Evolutionary conservation across 2,329 filamentous ascomycete species (phyloP).

Genomic region (Diplodia scrobiculata): DNA sequence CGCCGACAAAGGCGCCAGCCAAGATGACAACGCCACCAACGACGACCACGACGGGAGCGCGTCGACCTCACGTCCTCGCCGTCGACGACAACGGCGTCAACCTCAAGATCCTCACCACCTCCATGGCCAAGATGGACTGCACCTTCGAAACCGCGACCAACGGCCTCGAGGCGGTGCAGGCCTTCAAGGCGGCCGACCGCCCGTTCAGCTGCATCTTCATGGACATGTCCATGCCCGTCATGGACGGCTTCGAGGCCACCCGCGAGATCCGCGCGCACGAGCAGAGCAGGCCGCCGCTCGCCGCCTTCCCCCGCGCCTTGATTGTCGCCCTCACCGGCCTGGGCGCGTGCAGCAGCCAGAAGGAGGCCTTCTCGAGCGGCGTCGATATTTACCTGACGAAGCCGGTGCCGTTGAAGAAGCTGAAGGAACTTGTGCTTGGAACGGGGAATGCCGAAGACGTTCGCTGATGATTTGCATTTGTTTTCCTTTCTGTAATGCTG

Average conservation of each 20-base stretch:
- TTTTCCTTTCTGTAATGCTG: too few relatives aligned
- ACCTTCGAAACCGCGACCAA: conserved; percentile 40
- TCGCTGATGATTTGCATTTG: too few relatives aligned
- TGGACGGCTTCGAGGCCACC: conserved; percentile 56
- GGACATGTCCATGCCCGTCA: conserved; percentile 61
- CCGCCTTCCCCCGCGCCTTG: conserved; percentile 30
- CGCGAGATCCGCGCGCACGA: conserved; percentile 44
- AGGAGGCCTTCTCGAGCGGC: conserved; percentile 56
- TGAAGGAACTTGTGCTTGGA: not conserved
- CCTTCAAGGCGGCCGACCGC: conserved; percentile 35
- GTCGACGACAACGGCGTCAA: conserved; percentile 49
- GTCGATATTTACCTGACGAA: conserved; percentile 60
- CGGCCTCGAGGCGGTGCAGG: conserved; percentile 42
- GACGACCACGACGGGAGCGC: not conserved
- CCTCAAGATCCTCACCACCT: conserved; percentile 42
- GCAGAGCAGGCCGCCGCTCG: not conserved
- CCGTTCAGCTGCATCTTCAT: conserved; percentile 42
- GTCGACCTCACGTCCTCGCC: conserved; percentile 37
- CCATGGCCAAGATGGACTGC: conserved; percentile 42
- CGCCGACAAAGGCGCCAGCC: too few relatives aligned
- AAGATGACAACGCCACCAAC: not conserved
- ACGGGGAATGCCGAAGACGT: too few relatives aligned
- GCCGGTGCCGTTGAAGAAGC: conserved; percentile 45
- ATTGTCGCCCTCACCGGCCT: conserved; percentile 59
- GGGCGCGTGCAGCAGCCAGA: conserved; percentile 52